Evolutionary conservation across 164 flowering plant species (phyloP), one percentile per base, ranked within the genome.

Genomic region (Aristolochia contorta): DNA sequence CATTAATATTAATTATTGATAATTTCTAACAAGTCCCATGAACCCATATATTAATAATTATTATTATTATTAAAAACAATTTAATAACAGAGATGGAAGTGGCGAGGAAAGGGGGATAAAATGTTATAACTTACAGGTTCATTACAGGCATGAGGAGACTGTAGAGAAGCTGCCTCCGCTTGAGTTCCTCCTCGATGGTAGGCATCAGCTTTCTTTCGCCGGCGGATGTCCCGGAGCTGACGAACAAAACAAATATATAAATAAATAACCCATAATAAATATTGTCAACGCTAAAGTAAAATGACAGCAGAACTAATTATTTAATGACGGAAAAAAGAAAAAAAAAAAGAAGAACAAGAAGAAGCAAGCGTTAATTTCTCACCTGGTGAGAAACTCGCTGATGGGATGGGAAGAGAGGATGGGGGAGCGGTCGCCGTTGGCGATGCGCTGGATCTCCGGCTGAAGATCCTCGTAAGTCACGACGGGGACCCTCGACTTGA

Each of bases 131-230:
- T 71, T 63, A 87, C 96, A 74, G 62, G 77, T 85, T 85, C 91
- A 87, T 85, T 4, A 87, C 87, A 2, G 96, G 96, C 91, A 79
- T 80, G 49, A 87, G 87, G 66, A 87, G 87, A 57, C 84, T 85
- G 73, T 80, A 87, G 37, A 87, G 72, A 13, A 60, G 53, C 69
- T 72, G 80, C 16, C 91, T 78, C 37, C 96, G 82, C 22, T 85
- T 82, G 67, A 78, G 16, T 57, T 85, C 95, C 55, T 85, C 89
- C 8, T 58, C 48, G 56, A 85, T 87, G 0, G 95, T 82, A 9
- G 95, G 95, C 91, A 84, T 87, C 56, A 87, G 72, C 56, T 87
- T 87, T 47, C 91, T 74, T 58, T 87, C 96, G 0, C 91, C 96
- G 4, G 91, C 96, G 0, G 96, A 87, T 0, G 96, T 87, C 33